Conservation (phyloP, 2,329 filamentous ascomycete species). For the Clonostachys byssicola region DNA sequence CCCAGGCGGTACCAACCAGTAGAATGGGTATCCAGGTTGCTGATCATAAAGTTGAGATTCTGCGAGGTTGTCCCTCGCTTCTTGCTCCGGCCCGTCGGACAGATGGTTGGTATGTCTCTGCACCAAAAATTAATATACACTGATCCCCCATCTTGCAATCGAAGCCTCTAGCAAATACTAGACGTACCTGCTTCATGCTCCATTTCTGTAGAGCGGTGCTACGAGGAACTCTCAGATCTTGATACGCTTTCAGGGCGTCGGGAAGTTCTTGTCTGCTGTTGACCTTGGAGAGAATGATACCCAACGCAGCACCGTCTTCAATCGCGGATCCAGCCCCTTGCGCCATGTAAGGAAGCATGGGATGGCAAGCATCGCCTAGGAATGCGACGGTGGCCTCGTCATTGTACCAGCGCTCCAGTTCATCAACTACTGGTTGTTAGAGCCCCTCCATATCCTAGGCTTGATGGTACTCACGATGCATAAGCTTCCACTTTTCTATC, state of each 20-base stretch:
- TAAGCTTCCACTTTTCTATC: conserved; percentile 7
- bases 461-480: conserved; percentile 3
- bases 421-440: neutral
- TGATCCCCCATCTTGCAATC: no score
- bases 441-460: neutral
- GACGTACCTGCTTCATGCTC: no score
- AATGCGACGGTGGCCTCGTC: neutral
- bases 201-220: no score
- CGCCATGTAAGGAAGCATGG: conserved; percentile 59
- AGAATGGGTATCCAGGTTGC: no score
- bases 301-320: conserved; percentile 63
- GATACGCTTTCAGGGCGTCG: neutral
- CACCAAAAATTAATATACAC: no score
- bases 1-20: no score
- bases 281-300: neutral
- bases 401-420: conserved; percentile 7
- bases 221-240: no score
- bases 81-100: no score
- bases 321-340: conserved; percentile 65
- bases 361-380: conserved; percentile 59
- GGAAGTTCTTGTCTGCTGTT: conserved; percentile 1
- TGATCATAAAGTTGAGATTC: no score
- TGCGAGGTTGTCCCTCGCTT: no score
- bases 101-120: no score
- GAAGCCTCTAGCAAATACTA: no score